These are phyloP conservation scores for Kalmanozyma brasiliensis DNA, from an alignment of 1,284 basidiomycete species.

Conservation along the genomic window DNA sequence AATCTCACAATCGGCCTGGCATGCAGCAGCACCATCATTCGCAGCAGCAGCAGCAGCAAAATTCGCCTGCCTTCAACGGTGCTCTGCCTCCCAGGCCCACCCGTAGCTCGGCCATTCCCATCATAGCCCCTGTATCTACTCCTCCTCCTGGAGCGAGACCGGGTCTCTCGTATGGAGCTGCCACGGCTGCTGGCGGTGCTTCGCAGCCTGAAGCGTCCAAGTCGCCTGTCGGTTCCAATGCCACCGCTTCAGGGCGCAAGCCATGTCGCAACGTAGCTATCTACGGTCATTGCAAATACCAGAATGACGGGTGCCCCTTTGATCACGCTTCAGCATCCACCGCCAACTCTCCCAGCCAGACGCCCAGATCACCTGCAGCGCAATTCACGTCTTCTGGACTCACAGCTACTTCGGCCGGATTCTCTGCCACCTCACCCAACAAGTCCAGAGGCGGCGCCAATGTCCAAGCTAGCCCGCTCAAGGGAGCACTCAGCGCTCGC, in stretches of 20 bases:
- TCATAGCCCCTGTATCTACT: conserved; percentile 43
- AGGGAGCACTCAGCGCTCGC: conserved; percentile 51
- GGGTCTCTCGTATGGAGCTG: conserved; percentile 21
- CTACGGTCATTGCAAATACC: conserved; percentile 51
- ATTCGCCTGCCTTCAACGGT: conserved; percentile 28
- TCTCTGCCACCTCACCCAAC: conserved; percentile 24
- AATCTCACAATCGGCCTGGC: conserved; percentile 16
- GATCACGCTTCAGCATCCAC: conserved; percentile 28
- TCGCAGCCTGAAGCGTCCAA: conserved; percentile 30
- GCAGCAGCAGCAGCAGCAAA: conserved; percentile 26
- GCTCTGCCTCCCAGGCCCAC: conserved; percentile 34
- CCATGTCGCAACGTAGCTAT: conserved; percentile 50
- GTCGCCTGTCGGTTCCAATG: conserved; percentile 25
- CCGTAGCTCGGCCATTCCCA: conserved; percentile 53
- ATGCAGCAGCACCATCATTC: conserved; percentile 38
- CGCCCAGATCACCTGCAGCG: conserved; percentile 21
- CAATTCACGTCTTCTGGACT: conserved; percentile 25
- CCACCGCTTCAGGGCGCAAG: conserved; percentile 25
- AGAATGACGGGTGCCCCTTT: conserved; percentile 47
- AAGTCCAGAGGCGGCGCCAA: conserved; percentile 16
- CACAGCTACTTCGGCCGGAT: conserved; percentile 20
- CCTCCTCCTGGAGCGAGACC: conserved; percentile 24
- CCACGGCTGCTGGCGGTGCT: conserved; percentile 11
- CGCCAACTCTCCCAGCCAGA: conserved; percentile 1
- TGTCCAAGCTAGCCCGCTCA: conserved; percentile 41